Conservation (phyloP, 176 grass and related monocot species). For the Tillandsia fasciculata region DNA sequence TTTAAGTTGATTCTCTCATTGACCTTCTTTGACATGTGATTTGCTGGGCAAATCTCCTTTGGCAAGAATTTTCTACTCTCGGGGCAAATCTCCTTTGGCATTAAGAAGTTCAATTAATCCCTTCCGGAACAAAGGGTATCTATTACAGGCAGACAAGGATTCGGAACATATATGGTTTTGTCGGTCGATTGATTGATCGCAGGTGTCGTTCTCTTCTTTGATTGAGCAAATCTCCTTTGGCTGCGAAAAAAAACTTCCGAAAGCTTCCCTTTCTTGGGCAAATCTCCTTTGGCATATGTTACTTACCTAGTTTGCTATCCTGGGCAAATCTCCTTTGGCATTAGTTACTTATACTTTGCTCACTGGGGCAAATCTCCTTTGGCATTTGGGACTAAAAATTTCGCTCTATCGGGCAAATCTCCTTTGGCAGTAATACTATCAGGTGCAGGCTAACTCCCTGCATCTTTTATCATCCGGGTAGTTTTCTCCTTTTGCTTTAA, state of each 20-base stretch:
- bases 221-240: constrained; percentile 6
- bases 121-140: neutral
- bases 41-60: constrained; percentile 19
- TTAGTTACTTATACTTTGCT: constrained; percentile 32
- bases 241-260: neutral
- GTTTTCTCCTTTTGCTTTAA: constrained; percentile 30
- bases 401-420: constrained; percentile 30
- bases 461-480: constrained; percentile 24
- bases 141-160: constrained; percentile 2
- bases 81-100: constrained; percentile 55
- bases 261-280: constrained; percentile 22
- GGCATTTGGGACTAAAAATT: constrained; percentile 27
- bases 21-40: constrained; percentile 13
- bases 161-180: neutral
- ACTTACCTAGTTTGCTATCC: constrained; percentile 16
- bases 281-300: constrained; percentile 57
- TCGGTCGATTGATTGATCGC: neutral
- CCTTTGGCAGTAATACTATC: constrained; percentile 29
- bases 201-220: neutral
- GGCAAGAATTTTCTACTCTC: constrained; percentile 20
- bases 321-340: constrained; percentile 69
- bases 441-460: constrained; percentile 13
- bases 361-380: constrained; percentile 64
- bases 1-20: neutral
- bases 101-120: constrained; percentile 2